These are phyloP conservation scores for Tylopilus plumbeoviolaceoides DNA, from an alignment of 768 basidiomycete genomes.

Conservation along the genomic window DNA sequence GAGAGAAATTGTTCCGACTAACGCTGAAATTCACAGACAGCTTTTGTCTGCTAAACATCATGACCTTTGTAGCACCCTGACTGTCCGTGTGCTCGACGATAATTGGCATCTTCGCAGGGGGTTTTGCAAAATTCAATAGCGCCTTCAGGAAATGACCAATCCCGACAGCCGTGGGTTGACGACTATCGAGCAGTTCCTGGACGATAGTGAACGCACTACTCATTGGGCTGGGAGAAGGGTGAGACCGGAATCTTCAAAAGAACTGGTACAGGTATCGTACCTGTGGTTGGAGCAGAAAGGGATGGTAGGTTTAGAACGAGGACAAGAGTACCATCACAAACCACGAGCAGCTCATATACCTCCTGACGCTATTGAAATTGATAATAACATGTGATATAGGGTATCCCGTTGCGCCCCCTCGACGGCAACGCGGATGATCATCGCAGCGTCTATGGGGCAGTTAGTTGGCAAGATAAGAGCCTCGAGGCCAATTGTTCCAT, in stretches of 20 bases:
- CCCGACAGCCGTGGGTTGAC: slow-evolving; percentile 10
- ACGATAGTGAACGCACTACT: slow-evolving; percentile 6
- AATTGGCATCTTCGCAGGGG: not conserved
- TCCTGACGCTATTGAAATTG: not conserved
- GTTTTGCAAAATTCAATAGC: slow-evolving; percentile 32
- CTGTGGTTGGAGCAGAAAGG: not conserved
- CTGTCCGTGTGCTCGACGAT: slow-evolving; percentile 4
- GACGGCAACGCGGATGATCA: slow-evolving; percentile 38
- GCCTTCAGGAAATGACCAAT: slow-evolving; percentile 51
- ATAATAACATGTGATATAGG: not conserved
- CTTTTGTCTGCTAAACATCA: slow-evolving; percentile 11
- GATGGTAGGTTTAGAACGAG: slow-evolving; percentile 14
- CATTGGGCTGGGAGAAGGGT: not conserved
- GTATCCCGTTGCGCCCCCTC: slow-evolving; percentile 43
- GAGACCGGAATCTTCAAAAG: not conserved
- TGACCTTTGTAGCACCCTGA: not conserved
- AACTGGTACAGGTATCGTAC: not conserved
- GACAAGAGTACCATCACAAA: not conserved
- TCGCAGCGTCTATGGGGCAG: not conserved
- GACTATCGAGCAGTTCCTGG: slow-evolving; percentile 2
- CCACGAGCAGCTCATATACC: not conserved
- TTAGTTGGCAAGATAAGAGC: not conserved
- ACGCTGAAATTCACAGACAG: not conserved
- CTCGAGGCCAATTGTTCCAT: not conserved
- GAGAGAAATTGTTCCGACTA: not conserved